Base-by-base conservation (phyloP, 257 asterid genomes). In the Plantago major region DNA sequence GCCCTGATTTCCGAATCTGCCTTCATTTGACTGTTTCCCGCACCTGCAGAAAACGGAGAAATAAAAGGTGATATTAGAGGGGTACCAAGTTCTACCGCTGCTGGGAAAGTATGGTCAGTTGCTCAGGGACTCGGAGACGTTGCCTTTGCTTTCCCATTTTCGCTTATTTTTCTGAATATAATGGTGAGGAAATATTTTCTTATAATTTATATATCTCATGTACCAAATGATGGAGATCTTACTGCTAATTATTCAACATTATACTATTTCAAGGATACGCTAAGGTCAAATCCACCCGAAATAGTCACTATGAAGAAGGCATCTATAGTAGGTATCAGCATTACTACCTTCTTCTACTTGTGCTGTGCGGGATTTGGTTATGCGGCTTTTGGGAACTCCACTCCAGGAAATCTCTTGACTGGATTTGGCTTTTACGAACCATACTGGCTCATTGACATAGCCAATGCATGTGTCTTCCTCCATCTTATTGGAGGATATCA, bases 351-450 rank as follows among this genome's bases (percentile, higher is more conserved):
- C 76, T 83, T 88, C 83, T 81, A 85, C 80, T 75, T 85, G 11
- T 83, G 82, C 46, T 83, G 89, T 13, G 94, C 76, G 50, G 72
- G 94, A 57, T 78, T 88, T 6, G 94, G 94, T 9, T 88, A 88
- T 61, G 96, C 94, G 9, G 92, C 96, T 12, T 83, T 88, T 7
- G 96, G 94, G n/a, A 49, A 73, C 64, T 13, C 67, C 7, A 75
- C 89, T 2, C 94, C 94, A 0, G 92, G 96, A 16, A 88, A 88
- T 62, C 86, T 88, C 76, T 64, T 88, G 70, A 79, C 94, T 0
- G 96, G 94, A 11, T 86, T 86, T 18, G 90, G 90, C 42, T 83
- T 85, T 66, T 85, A 77, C 17, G 89, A 84, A 67, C 96, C 94
- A 0, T 85, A 65, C 47, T 85, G 96, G 96, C 89, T 85, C 2